These are phyloP conservation scores for Aureobasidium sp. DNA, from an alignment of 2,329 filamentous ascomycete species.

Conservation along the genomic window DNA sequence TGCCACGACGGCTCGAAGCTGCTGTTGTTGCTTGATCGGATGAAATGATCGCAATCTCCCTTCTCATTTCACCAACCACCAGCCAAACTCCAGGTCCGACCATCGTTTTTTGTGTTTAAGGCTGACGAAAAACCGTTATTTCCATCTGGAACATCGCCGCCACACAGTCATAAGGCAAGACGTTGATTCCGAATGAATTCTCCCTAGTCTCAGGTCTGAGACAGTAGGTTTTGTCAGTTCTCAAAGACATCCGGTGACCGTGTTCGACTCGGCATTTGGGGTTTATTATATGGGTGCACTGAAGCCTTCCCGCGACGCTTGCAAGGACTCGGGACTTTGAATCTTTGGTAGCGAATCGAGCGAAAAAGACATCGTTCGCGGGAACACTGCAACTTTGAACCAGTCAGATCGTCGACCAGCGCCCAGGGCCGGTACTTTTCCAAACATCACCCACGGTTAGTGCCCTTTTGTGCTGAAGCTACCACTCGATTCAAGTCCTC, in stretches of 20 bases:
- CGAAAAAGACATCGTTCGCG: conserved; percentile 16
- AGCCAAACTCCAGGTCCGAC: conserved; percentile 15
- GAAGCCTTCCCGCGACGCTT: conserved; percentile 15
- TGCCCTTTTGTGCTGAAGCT: conserved; percentile 11
- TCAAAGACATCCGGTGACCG: conserved; percentile 11
- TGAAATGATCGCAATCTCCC: conserved; percentile 16
- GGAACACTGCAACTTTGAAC: conserved; percentile 8
- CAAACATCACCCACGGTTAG: conserved; percentile 15
- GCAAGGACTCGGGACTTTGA: conserved; percentile 14
- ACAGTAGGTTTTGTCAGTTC: conserved; percentile 15
- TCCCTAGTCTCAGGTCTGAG: conserved; percentile 17
- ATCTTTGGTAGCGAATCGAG: conserved; percentile 16
- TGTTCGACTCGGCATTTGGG: conserved; percentile 12
- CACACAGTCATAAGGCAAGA: conserved; percentile 17
- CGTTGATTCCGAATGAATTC: conserved; percentile 6
- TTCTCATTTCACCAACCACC: conserved; percentile 16
- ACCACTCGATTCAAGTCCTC: conserved; percentile 13
- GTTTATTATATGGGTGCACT: conserved; percentile 16
- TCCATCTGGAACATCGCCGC: conserved; percentile 16
- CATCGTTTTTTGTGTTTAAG: conserved; percentile 16
- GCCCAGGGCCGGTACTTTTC: conserved; percentile 13
- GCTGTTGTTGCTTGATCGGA: not conserved
- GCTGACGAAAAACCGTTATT: conserved; percentile 17
- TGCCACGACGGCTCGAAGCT: conserved; percentile 11
- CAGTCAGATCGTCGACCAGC: conserved; percentile 15